Conservation (phyloP, 805 yeast genomes). For the Saccharomyces jurei region DNA sequence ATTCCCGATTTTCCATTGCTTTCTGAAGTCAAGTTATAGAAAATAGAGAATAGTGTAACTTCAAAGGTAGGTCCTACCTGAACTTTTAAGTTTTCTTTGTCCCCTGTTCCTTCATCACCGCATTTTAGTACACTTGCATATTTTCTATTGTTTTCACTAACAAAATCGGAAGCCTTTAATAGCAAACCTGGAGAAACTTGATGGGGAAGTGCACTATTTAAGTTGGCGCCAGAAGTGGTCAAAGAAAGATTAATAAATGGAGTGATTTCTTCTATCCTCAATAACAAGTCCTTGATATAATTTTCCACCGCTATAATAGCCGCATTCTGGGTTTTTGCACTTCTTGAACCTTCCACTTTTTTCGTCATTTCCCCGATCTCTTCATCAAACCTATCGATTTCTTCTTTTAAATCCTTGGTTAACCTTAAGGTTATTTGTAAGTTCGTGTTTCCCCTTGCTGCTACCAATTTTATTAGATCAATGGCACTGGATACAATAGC, state of each 20-base stretch:
- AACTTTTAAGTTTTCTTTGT: slow-evolving; percentile 2
- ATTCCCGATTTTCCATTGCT: slow-evolving; percentile 31
- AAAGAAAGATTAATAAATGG: slow-evolving; percentile 61
- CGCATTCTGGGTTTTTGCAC: slow-evolving; percentile 20
- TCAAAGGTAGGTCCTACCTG: slow-evolving; percentile 56
- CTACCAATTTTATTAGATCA: slow-evolving; percentile 54
- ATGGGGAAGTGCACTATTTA: slow-evolving; percentile 42
- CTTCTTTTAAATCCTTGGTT: slow-evolving; percentile 46
- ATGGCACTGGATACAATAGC: slow-evolving; percentile 57
- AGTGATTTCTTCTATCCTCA: slow-evolving; percentile 55
- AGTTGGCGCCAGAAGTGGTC: slow-evolving; percentile 59
- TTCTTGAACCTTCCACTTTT: slow-evolving; percentile 26
- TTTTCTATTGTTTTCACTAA: slow-evolving; percentile 24
- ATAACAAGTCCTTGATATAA: slow-evolving; percentile 41
- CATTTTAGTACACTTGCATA: background rate
- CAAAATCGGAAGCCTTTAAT: slow-evolving; percentile 49
- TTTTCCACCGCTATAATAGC: slow-evolving; percentile 41
- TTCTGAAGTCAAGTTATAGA: slow-evolving; percentile 45
- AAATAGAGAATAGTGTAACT: slow-evolving; percentile 52
- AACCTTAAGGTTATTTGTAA: slow-evolving; percentile 47
- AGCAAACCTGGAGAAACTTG: slow-evolving; percentile 57
- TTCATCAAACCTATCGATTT: slow-evolving; percentile 50
- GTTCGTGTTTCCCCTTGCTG: slow-evolving; percentile 54
- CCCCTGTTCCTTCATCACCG: background rate
- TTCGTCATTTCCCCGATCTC: slow-evolving; percentile 37